Base-by-base conservation (phyloP, 345 rosid genomes). In the Aethionema arabicum region DNA sequence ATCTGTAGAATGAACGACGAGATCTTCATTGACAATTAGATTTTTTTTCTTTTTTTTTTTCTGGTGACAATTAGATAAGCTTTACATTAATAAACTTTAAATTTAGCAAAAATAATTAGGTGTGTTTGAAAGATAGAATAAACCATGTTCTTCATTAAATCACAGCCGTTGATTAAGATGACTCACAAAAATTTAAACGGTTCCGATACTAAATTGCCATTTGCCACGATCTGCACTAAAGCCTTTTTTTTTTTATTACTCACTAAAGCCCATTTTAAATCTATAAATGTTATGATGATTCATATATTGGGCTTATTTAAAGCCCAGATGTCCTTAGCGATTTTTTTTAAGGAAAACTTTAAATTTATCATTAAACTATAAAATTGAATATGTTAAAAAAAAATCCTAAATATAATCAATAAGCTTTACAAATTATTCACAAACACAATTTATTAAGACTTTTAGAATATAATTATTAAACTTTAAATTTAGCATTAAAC, bases 1-100 rank as follows among this genome's bases (percentile, higher is more conserved):
- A 70, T 70, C 7, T 0, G 0, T 27, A 3, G 8, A n/a, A 14
- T 49, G 48, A 3, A 63, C 65, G 65, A 1, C 36, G 0, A 1
- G 69, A 62, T 49, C 29, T 27, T 0, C 59, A 59, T 50, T 70
- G 69, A 70, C 65, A 64, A 29, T 11, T 70, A 64, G 74, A 63
- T 21, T 21, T 21, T 21, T 21, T 21, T 21, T 21, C n/a, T n/a
- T 21, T 21, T 21, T 2, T 21, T 21, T 21, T 21, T 21, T 21
- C 27, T 21, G 27, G 27, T 2, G 27, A 21, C 27, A 21, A 21
- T 21, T 70, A 70, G 44, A 64, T 56, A 69, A 41, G 52, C 21
- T 2, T 48, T 39, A 56, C 73, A 61, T 21, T 53, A 45, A 43
- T 27, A 27, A 12, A 30, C 7, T 51, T 39, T 40, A 41, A 3